Percentiles rank a stretch among this genome's conserved stretches.
Evolutionary conservation across 2,329 filamentous ascomycete genomes (phyloP).

Genomic region (Aspergillus hortae): DNA sequence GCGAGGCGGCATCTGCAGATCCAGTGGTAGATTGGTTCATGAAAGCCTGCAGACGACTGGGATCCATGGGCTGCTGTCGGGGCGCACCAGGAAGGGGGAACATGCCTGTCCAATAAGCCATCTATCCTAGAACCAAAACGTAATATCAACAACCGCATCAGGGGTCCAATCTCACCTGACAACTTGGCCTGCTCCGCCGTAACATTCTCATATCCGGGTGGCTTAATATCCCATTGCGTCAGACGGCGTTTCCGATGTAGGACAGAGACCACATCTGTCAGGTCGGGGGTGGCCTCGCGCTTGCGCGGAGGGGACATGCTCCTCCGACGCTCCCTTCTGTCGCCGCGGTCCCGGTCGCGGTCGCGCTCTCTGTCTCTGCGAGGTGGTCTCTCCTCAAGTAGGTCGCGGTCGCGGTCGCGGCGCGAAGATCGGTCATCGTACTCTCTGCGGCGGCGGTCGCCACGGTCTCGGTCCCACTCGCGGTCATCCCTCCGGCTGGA

Average conservation of each 20-base stretch:
- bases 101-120: conserved; percentile 60
- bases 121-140: not conserved
- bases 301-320: conserved; percentile 76
- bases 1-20: conserved; percentile 65
- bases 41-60: conserved; percentile 87
- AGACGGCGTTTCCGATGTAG: conserved; percentile 83
- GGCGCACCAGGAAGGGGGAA: conserved; percentile 96
- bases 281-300: conserved; percentile 90
- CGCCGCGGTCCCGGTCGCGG: conserved; percentile 41
- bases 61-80: conserved; percentile 92
- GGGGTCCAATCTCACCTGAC: conserved; percentile 53
- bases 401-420: conserved; percentile 52
- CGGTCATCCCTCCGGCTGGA: conserved; percentile 69
- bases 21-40: conserved; percentile 82
- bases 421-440: conserved; percentile 58
- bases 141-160: not conserved
- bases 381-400: conserved; percentile 60
- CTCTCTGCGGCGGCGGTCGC: conserved; percentile 58
- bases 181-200: conserved; percentile 98
- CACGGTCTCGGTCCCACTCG: conserved; percentile 72
- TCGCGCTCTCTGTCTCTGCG: conserved; percentile 42
- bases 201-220: conserved; percentile 95
- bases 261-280: conserved; percentile 80
- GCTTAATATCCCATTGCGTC: conserved; percentile 99
- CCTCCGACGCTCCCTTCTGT: conserved; percentile 58